Percentiles rank a stretch among this genome's conserved stretches.
These are phyloP conservation scores for Mallotus repandus DNA, from an alignment of 441 rosid genomes.

Conservation along the genomic window DNA sequence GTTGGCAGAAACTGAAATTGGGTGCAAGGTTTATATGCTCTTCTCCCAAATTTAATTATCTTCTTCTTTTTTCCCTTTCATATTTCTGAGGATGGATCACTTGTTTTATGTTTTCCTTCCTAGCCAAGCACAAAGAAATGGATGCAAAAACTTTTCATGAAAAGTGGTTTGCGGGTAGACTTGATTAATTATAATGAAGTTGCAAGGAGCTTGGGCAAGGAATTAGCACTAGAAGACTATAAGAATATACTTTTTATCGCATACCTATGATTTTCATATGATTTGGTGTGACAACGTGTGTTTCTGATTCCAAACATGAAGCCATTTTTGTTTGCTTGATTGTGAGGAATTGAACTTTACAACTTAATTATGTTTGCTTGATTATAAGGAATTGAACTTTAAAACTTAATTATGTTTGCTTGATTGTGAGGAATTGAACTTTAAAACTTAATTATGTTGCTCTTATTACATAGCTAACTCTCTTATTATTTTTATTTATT, in stretches of 20 bases:
- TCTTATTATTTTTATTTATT: too few species aligned
- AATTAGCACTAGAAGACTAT: conserved; percentile 39
- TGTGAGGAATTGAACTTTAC: background rate
- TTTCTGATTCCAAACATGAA: conserved; percentile 10
- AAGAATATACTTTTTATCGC: conserved; percentile 61
- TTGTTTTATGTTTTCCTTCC: conserved; percentile 13
- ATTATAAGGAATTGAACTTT: too few species aligned
- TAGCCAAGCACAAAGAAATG: conserved; percentile 55
- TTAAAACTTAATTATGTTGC: too few species aligned
- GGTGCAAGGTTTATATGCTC: conserved; percentile 40
- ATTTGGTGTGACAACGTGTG: conserved; percentile 60
- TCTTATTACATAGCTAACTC: too few species aligned
- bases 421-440: too few species aligned
- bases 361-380: too few species aligned
- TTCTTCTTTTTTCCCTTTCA: background rate
- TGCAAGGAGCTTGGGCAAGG: conserved; percentile 57
- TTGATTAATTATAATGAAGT: conserved; percentile 48
- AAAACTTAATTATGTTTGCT: too few species aligned
- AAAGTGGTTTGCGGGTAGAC: conserved; percentile 61
- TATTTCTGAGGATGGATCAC: background rate
- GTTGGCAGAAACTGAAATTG: conserved; percentile 59
- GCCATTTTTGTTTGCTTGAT: conserved; percentile 8
- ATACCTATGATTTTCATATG: conserved; percentile 78
- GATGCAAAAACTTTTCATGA: conserved; percentile 71
- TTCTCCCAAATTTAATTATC: conserved; percentile 6